A percentile compares a stretch with the other conserved stretches of the same genome.
Conservation (phyloP, 148 eudicot species). For the Agrostemma githago region DNA sequence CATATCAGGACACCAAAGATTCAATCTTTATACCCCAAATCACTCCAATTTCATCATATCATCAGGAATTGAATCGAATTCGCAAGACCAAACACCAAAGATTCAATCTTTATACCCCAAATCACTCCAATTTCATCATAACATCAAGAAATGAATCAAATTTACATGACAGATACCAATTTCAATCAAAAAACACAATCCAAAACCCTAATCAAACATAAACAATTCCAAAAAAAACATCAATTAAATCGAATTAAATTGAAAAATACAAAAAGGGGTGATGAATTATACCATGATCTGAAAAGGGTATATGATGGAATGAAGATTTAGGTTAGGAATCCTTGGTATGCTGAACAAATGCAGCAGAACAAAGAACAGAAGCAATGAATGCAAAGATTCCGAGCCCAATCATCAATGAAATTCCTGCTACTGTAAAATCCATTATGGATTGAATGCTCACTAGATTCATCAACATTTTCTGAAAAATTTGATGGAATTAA, state of each 20-base stretch:
- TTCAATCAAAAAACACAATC: neutral
- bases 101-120: too few relatives aligned
- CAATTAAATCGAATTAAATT: neutral
- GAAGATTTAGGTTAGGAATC: constrained; percentile 24
- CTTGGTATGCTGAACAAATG: constrained; percentile 60
- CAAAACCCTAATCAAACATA: neutral
- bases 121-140: too few relatives aligned
- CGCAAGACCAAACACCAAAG: neutral
- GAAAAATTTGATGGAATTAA: neutral
- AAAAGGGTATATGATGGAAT: neutral
- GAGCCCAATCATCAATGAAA: constrained; percentile 67
- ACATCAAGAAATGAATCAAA: too few relatives aligned
- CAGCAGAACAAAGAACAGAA: constrained; percentile 58
- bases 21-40: too few relatives aligned
- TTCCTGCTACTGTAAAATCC: constrained; percentile 65
- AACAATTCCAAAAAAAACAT: neutral
- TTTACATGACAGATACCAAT: too few relatives aligned
- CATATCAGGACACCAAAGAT: too few relatives aligned
- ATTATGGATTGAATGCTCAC: constrained; percentile 50
- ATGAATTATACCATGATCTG: constrained; percentile 8
- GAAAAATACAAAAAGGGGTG: constrained; percentile 9
- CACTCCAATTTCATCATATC: too few relatives aligned
- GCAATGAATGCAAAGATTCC: constrained; percentile 59
- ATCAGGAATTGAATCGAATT: too few relatives aligned
- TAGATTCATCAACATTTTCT: constrained; percentile 41